These are phyloP conservation scores for Podila epigama DNA, from an alignment of 192 early-diverging fungal species.

Conservation along the genomic window DNA sequence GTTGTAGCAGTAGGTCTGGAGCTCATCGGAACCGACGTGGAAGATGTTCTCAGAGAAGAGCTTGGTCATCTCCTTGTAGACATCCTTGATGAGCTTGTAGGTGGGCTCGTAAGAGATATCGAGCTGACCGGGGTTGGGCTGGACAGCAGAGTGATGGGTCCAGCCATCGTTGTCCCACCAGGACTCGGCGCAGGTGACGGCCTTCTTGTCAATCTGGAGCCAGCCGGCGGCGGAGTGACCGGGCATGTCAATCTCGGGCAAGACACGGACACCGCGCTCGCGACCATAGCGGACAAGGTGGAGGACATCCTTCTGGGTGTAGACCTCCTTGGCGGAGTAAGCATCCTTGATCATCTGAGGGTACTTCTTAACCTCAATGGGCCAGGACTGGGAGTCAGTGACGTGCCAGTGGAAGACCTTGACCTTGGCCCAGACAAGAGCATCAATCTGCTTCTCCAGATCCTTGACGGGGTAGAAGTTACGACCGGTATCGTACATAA, in stretches of 20 bases:
- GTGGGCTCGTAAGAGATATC: conserved; percentile 70
- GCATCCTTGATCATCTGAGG: conserved; percentile 74
- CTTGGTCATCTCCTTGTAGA: conserved; percentile 65
- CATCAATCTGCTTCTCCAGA: conserved; percentile 69
- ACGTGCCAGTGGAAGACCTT: conserved; percentile 85
- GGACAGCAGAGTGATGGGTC: conserved; percentile 60
- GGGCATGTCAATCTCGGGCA: conserved; percentile 91
- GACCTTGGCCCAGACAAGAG: conserved; percentile 74
- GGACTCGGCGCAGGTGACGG: conserved; percentile 66
- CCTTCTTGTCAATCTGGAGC: conserved; percentile 60
- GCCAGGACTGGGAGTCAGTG: conserved; percentile 64
- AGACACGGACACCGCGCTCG: conserved; percentile 80
- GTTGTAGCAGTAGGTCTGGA: conserved; percentile 74
- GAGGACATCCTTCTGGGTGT: conserved; percentile 73
- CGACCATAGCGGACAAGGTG: conserved; percentile 72
- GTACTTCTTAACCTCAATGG: conserved; percentile 65
- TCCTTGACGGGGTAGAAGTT: conserved; percentile 69
- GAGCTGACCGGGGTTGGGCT: conserved; percentile 87
- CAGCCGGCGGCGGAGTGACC: conserved; percentile 69
- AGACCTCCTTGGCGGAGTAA: conserved; percentile 69
- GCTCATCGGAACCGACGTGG: conserved; percentile 83
- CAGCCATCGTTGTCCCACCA: conserved; percentile 69
- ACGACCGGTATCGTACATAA: conserved; percentile 75
- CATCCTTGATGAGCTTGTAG: conserved; percentile 59
- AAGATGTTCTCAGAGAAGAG: conserved; percentile 71